phyloP scores from a whole-genome alignment of 306 rosid genomes.

The Cucurbita moschata region DNA sequence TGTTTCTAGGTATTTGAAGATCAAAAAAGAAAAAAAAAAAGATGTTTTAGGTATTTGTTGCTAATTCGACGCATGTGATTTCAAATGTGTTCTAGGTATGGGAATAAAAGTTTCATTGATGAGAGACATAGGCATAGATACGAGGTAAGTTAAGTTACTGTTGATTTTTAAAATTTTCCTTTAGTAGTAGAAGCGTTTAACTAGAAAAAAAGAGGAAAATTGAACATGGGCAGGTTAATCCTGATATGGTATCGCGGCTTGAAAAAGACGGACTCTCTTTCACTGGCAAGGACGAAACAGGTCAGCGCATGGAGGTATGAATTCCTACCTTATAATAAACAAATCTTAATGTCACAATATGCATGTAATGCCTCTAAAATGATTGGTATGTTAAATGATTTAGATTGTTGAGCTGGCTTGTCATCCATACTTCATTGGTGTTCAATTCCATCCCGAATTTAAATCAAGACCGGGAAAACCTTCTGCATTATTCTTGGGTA shows the following conservation, averaged over 20 bases:
- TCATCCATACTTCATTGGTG: constrained; percentile 86
- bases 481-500: constrained; percentile 77
- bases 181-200: background rate
- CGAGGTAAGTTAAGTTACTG: constrained; percentile 16
- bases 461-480: constrained; percentile 87
- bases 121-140: constrained; percentile 46
- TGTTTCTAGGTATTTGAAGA: background rate
- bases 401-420: constrained; percentile 74
- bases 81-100: constrained; percentile 16
- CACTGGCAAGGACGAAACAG: constrained; percentile 28
- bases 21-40: background rate
- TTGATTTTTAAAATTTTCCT: background rate
- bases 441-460: constrained; percentile 87
- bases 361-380: background rate
- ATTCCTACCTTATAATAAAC: background rate
- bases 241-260: constrained; percentile 32
- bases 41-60: no score
- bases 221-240: constrained; percentile 21
- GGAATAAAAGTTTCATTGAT: constrained; percentile 22
- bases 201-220: background rate
- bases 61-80: no score
- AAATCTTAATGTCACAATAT: background rate
- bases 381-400: background rate
- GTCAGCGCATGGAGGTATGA: constrained; percentile 37
- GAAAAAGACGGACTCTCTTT: constrained; percentile 31